Conservation (phyloP, 139 green algal genomes). For the Coccomyxa sp. region DNA sequence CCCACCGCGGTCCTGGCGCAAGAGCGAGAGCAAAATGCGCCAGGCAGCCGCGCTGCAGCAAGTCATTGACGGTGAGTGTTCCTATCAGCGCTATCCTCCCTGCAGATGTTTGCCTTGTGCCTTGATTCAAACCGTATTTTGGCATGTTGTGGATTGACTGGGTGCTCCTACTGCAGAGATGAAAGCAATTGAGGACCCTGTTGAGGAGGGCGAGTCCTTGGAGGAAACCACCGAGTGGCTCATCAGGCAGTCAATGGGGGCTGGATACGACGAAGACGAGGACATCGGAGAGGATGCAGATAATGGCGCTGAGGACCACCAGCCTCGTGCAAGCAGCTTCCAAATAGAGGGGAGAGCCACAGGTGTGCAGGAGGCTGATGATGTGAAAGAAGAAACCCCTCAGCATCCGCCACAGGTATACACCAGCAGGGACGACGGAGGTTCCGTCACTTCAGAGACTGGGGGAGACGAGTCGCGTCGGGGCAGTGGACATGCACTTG, state of each 20-base stretch:
- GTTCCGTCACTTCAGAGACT: background rate
- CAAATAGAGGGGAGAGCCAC: no score
- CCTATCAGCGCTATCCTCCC: background rate
- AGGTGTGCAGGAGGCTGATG: no score
- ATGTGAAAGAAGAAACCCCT: no score
- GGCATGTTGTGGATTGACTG: background rate
- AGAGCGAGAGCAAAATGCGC: background rate
- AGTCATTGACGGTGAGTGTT: background rate
- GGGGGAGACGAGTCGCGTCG: background rate
- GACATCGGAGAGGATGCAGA: background rate
- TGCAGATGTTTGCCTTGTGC: background rate
- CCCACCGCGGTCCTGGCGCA: background rate
- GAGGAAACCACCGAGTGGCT: background rate
- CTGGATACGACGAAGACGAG: slow-evolving; percentile 6
- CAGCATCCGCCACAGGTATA: no score
- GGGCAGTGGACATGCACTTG: background rate
- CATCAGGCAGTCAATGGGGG: background rate
- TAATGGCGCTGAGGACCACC: no score
- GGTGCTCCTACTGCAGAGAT: background rate
- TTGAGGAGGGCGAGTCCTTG: slow-evolving; percentile 4
- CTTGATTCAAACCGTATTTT: background rate
- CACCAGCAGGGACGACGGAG: no score
- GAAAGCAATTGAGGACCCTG: background rate
- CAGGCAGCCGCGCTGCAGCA: background rate
- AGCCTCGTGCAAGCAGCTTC: no score